Evolutionary conservation across 116 monocot genomes (phyloP).

Genomic region (Posidonia oceanica): DNA sequence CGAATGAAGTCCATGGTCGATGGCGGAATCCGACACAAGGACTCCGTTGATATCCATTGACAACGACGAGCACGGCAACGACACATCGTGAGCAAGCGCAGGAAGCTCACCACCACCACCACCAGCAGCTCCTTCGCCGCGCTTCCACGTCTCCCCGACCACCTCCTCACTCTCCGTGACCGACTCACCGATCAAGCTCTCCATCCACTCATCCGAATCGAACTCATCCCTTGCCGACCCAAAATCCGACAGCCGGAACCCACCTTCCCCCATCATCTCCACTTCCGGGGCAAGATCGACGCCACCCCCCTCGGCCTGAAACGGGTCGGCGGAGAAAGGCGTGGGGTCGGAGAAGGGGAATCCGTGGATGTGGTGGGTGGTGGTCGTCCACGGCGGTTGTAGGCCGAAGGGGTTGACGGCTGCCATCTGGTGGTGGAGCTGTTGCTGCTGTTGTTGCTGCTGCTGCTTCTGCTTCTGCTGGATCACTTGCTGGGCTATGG

Average conservation of each 20-base stretch:
- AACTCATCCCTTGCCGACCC: conserved; percentile 30
- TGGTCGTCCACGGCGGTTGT: conserved; percentile 1
- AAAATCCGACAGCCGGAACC: conserved; percentile 21
- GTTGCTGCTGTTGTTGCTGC: conserved; percentile 46
- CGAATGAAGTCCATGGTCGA: conserved; percentile 7
- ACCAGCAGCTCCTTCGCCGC: not conserved
- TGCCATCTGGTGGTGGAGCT: conserved; percentile 18
- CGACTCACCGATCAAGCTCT: conserved; percentile 60
- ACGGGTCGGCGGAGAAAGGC: conserved; percentile 17
- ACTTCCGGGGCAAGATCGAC: not conserved
- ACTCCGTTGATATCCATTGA: conserved; percentile 42
- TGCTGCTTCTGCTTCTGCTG: conserved; percentile 71
- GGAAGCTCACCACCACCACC: conserved; percentile 16
- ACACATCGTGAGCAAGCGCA: conserved; percentile 27
- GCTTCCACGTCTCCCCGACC: conserved; percentile 5
- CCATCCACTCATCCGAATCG: conserved; percentile 93
- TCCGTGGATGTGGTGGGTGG: conserved; percentile 9
- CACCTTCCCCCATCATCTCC: conserved; percentile 12
- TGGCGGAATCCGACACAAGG: conserved; percentile 27
- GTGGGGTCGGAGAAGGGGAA: conserved; percentile 39
- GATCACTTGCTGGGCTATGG: conserved; percentile 93
- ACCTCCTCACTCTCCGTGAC: conserved; percentile 20
- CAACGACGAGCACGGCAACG: conserved; percentile 19
- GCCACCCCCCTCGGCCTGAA: not conserved
- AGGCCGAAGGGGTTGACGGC: conserved; percentile 5